A percentile compares a stretch with the other conserved stretches of the same genome.
These are phyloP conservation scores for Lecanicillium sp. DNA, from an alignment of 2,329 filamentous ascomycete species.

Conservation along the genomic window DNA sequence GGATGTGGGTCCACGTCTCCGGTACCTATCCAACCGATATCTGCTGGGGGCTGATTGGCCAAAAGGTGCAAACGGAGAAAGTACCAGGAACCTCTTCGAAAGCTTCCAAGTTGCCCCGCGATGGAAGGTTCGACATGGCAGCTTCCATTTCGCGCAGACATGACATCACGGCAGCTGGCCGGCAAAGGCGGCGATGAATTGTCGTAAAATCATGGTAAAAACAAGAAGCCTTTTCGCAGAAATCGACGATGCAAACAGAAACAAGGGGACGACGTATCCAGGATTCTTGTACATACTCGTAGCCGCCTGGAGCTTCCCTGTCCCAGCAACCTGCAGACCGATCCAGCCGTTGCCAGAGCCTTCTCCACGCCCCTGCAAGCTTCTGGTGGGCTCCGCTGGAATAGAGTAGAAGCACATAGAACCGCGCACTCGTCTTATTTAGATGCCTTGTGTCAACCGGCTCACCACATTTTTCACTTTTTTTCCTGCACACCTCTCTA, in stretches of 20 bases:
- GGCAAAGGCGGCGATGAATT: constrained; percentile 5
- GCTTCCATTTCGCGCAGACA: constrained; percentile 10
- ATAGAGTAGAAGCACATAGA: constrained; percentile 36
- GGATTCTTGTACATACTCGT: no score
- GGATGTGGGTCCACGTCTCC: no score
- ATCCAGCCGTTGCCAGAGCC: constrained; percentile 21
- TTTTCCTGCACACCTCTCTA: constrained; percentile 17
- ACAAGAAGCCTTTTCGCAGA: no score
- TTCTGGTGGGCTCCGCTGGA: constrained; percentile 31
- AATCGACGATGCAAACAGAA: no score
- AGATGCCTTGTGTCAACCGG: constrained; percentile 20
- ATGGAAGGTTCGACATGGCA: constrained; percentile 20
- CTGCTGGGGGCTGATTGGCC: no score
- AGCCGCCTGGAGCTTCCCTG: constrained; percentile 14
- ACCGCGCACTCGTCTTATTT: constrained; percentile 30
- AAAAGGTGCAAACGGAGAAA: no score
- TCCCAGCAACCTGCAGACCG: constrained; percentile 14
- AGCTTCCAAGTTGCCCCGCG: constrained; percentile 16
- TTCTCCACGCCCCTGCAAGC: constrained; percentile 26
- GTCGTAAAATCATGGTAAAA: not conserved
- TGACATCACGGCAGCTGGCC: constrained; percentile 20
- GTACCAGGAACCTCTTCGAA: no score
- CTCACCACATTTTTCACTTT: constrained; percentile 10
- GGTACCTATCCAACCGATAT: no score
- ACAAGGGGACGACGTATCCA: no score